These are phyloP conservation scores for Emmonsiellopsis sp. DNA, from an alignment of 2,329 filamentous ascomycete species.

Conservation along the genomic window DNA sequence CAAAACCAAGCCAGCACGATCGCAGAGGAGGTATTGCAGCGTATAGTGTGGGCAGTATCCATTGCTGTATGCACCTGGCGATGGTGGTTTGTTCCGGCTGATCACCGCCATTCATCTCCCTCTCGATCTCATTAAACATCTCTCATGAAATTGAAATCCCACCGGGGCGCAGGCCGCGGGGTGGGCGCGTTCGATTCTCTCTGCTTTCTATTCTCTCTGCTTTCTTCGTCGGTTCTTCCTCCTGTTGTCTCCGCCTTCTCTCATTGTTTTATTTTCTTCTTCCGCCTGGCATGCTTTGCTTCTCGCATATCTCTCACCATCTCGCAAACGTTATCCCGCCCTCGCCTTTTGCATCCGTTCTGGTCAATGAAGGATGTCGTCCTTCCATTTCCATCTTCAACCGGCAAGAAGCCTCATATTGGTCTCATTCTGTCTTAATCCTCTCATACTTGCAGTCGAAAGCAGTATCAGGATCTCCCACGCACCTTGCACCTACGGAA, in stretches of 20 bases:
- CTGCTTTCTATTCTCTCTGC: no score
- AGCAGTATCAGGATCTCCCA: slow-evolving; percentile 1
- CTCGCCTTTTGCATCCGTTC: background rate
- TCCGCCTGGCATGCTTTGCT: background rate
- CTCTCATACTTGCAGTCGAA: slow-evolving; percentile 1
- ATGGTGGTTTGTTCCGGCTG: background rate
- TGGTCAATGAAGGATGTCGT: background rate
- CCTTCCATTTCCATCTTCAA: background rate
- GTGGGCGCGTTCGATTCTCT: no score
- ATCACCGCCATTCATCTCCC: background rate
- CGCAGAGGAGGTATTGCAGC: no score
- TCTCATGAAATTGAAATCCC: background rate
- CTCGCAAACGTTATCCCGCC: background rate
- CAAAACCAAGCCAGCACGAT: no score
- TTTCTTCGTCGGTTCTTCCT: background rate
- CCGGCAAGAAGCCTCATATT: background rate
- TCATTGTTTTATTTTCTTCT: background rate
- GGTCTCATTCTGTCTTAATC: background rate
- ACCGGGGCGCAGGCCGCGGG: background rate
- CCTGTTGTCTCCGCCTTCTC: background rate
- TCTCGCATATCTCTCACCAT: background rate
- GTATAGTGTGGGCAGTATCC: no score
- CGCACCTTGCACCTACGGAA: background rate
- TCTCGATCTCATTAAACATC: background rate
- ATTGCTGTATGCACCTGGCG: no score